These are phyloP conservation scores for Biscogniauxia marginata DNA, from an alignment of 2,329 filamentous ascomycete species.

Conservation along the genomic window DNA sequence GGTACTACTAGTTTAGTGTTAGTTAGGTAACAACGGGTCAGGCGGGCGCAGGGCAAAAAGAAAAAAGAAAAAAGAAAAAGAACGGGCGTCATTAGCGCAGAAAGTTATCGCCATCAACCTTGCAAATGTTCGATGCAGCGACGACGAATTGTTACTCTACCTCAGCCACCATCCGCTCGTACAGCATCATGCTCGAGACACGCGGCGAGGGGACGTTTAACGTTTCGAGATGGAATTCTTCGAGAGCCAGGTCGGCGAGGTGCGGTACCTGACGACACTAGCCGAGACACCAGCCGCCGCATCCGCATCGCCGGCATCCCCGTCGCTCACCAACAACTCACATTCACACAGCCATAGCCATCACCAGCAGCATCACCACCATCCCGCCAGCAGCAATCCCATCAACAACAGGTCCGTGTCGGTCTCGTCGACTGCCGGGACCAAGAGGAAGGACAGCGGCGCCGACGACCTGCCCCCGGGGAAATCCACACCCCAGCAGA, in stretches of 20 bases:
- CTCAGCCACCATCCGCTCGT: not conserved
- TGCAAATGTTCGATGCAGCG: no score
- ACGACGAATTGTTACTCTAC: no score
- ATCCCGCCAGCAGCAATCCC: constrained; percentile 8
- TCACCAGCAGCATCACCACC: constrained; percentile 5
- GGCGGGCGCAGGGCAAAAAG: not conserved
- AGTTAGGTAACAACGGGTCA: not conserved
- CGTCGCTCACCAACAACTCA: constrained; percentile 9
- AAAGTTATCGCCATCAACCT: not conserved
- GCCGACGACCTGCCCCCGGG: not conserved
- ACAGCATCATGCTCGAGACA: constrained; percentile 12
- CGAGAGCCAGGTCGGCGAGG: constrained; percentile 36
- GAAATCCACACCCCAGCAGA: constrained; percentile 35
- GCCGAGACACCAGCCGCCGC: constrained; percentile 20
- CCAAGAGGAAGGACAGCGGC: constrained; percentile 25
- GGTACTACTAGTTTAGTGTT: no score
- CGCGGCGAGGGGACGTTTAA: not conserved
- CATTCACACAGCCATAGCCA: not conserved
- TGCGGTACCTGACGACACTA: constrained; percentile 33
- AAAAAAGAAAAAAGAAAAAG: not conserved
- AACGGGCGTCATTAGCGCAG: not conserved
- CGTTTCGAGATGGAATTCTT: constrained; percentile 30
- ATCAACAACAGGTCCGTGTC: constrained; percentile 3
- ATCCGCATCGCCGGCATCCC: constrained; percentile 11
- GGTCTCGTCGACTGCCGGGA: constrained; percentile 8